Evolutionary conservation across 306 rosid species (phyloP).

Genomic region (Canavalia gladiata): DNA sequence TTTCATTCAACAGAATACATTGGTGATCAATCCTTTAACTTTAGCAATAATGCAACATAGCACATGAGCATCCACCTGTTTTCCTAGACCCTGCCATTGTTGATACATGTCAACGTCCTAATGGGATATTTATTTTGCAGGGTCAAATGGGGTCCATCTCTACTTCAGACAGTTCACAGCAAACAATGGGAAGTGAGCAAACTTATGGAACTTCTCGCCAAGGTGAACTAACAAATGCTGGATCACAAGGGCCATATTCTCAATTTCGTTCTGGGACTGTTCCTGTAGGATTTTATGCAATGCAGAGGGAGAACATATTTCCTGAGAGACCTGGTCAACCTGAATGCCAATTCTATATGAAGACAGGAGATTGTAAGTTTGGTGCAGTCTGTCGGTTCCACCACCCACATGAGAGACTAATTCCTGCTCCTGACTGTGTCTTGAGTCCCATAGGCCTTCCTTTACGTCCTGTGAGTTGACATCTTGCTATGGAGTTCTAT

Average conservation of each 20-base stretch:
- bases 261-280: slow-evolving; percentile 65
- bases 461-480: slow-evolving; percentile 80
- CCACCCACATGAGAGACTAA: slow-evolving; percentile 81
- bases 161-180: slow-evolving; percentile 74
- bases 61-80: not conserved
- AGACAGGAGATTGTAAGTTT: slow-evolving; percentile 94
- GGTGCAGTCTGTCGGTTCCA: slow-evolving; percentile 92
- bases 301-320: slow-evolving; percentile 89
- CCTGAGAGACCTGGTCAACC: slow-evolving; percentile 99
- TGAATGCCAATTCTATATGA: slow-evolving; percentile 96
- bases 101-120: slow-evolving; percentile 39
- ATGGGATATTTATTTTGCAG: slow-evolving; percentile 63
- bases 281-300: slow-evolving; percentile 74
- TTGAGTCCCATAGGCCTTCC: slow-evolving; percentile 94
- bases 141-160: slow-evolving; percentile 87
- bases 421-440: slow-evolving; percentile 88
- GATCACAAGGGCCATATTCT: slow-evolving; percentile 72
- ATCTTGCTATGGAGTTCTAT: slow-evolving; percentile 23
- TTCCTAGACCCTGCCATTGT: slow-evolving; percentile 32
- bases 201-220: slow-evolving; percentile 71
- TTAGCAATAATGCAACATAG: slow-evolving; percentile 35
- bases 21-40: slow-evolving; percentile 33
- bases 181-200: slow-evolving; percentile 66
- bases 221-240: slow-evolving; percentile 68
- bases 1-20: slow-evolving; percentile 19